These are phyloP conservation scores for Eimeria acervulina DNA, from an alignment of 169 alveolate genomes.

Conservation along the genomic window DNA sequence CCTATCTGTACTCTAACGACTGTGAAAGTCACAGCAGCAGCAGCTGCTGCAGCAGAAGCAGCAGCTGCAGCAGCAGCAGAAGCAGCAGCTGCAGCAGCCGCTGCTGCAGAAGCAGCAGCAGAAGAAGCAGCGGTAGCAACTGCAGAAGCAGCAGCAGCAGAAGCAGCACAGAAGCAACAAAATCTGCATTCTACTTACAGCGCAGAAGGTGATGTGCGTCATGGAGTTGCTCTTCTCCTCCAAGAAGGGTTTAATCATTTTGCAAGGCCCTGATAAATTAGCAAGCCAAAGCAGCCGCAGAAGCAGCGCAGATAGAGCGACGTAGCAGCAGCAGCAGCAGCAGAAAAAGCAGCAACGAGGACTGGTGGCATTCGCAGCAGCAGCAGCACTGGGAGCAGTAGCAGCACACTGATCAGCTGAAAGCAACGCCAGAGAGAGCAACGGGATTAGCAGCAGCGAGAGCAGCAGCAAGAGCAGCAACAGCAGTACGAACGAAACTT, in stretches of 20 bases:
- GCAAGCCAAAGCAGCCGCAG: neutral
- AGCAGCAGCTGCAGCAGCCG: too few relatives aligned
- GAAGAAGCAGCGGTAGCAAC: too few relatives aligned
- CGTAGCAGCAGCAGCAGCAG: neutral
- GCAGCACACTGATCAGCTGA: too few relatives aligned
- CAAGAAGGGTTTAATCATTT: slow-evolving; percentile 63
- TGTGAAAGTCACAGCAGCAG: too few relatives aligned
- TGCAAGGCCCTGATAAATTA: slow-evolving; percentile 67
- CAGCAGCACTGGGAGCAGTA: too few relatives aligned
- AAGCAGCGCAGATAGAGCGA: neutral
- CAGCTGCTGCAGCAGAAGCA: too few relatives aligned
- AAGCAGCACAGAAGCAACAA: slow-evolving; percentile 7
- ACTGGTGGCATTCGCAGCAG: too few relatives aligned
- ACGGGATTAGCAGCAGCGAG: neutral
- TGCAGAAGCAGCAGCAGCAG: neutral
- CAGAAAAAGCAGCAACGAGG: too few relatives aligned
- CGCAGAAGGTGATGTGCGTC: slow-evolving; percentile 14
- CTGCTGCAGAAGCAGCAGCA: too few relatives aligned
- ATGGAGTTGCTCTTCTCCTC: slow-evolving; percentile 53
- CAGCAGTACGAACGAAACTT: neutral
- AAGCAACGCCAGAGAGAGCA: too few relatives aligned
- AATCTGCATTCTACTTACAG: neutral
- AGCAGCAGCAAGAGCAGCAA: neutral
- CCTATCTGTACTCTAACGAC: too few relatives aligned
- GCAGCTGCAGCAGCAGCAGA: too few relatives aligned